phyloP scores from a whole-genome alignment of 2,329 filamentous ascomycete genomes.

The Neonectria punicea region DNA sequence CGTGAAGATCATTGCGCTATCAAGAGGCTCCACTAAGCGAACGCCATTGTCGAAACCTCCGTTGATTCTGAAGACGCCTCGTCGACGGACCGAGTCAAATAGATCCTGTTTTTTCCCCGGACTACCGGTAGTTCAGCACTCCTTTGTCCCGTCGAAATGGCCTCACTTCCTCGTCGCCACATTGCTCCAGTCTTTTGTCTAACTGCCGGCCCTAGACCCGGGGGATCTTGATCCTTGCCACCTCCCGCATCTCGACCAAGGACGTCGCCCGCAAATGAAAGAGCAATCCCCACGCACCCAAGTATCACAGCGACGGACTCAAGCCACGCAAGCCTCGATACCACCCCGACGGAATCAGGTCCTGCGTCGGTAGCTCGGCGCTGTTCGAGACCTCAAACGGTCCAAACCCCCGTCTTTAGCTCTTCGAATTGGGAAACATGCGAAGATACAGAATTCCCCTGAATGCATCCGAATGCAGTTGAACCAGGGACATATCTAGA shows the following conservation, averaged over 20 bases:
- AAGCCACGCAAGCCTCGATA: not conserved
- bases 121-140: not conserved
- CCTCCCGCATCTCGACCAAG: not conserved
- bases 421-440: not conserved
- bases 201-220: not conserved
- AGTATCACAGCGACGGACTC: not conserved
- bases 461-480: not conserved
- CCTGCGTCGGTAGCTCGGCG: not conserved
- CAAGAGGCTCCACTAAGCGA: not conserved
- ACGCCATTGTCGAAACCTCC: not conserved
- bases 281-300: not conserved
- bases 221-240: not conserved
- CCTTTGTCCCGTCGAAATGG: not conserved
- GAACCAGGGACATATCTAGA: not conserved
- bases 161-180: too few relatives aligned
- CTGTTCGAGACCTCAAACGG: not conserved
- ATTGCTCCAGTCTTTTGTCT: not conserved
- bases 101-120: not conserved
- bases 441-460: not conserved
- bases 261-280: not conserved
- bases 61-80: not conserved
- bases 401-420: not conserved
- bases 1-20: not conserved
- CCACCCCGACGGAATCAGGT: not conserved
- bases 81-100: not conserved